Evolutionary conservation across 1,284 basidiomycete species (phyloP).

Genomic region (Ganoderma leucocontextum): DNA sequence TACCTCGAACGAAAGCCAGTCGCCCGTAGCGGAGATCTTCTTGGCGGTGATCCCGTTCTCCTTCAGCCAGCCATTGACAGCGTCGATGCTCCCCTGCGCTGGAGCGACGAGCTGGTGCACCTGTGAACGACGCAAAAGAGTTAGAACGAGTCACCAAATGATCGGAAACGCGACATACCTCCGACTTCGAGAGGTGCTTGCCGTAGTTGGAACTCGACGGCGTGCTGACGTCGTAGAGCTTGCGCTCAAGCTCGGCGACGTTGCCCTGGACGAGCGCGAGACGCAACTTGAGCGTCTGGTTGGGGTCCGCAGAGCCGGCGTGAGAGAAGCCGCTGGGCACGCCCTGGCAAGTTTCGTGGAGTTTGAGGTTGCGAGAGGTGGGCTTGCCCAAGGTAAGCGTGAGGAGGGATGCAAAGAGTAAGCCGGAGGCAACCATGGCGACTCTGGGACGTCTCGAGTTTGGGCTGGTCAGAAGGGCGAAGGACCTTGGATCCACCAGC

Average conservation of each 20-base stretch:
- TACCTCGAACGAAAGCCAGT: slow-evolving; percentile 50
- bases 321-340: slow-evolving; percentile 42
- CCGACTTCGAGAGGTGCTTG: slow-evolving; percentile 44
- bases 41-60: slow-evolving; percentile 46
- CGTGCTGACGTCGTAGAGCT: slow-evolving; percentile 46
- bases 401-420: slow-evolving; percentile 38
- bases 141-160: not conserved
- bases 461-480: not conserved
- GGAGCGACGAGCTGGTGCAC: slow-evolving; percentile 51
- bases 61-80: slow-evolving; percentile 49
- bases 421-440: slow-evolving; percentile 34
- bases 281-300: slow-evolving; percentile 42
- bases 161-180: slow-evolving; percentile 35
- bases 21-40: slow-evolving; percentile 45
- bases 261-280: slow-evolving; percentile 46
- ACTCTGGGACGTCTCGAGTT: slow-evolving; percentile 1
- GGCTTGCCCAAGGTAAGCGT: slow-evolving; percentile 40
- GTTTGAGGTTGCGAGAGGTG: slow-evolving; percentile 35
- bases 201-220: slow-evolving; percentile 45
- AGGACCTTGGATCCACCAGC: slow-evolving; percentile 1
- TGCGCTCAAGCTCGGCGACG: slow-evolving; percentile 46
- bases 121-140: slow-evolving; percentile 30
- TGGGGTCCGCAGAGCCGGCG: slow-evolving; percentile 39
- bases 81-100: slow-evolving; percentile 42
- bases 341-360: slow-evolving; percentile 41